Base-by-base conservation (phyloP, 2,329 filamentous ascomycete species). In the Penicillium sp. region DNA sequence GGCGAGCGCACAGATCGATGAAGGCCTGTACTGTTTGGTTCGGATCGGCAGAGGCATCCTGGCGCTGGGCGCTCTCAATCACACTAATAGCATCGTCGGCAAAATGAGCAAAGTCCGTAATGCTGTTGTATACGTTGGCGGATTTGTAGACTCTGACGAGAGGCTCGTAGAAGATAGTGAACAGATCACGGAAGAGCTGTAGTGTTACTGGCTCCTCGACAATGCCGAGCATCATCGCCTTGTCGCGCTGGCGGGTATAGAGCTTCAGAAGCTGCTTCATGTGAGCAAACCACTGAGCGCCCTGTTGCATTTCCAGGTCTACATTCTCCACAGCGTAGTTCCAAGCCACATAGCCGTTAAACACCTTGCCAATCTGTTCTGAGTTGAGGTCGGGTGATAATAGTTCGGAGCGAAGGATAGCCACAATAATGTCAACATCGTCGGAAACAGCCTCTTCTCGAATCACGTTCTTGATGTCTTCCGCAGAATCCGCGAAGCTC, bases 1-100 rank as follows among this genome's bases (percentile, higher is more conserved):
- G 94, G 41, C 94, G 86, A 63, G 90, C 88, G 73, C 94, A 99
- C 22, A 99, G 83, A 69, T 99, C 94, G 68, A 99, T 99, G 69
- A 99, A 99, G 16, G 91, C 88, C 72, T 99, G 94, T 1, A 99
- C 94, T 0, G 94, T 99, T 78, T 97, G 92, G 72, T 99, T 99
- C 5, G 94, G 94, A 71, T 99, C 94, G 1, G 93, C 91, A 2
- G 90, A 92, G 43, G 94, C 88, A 71, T 97, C 94, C 71, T 88
- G 85, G 30, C 83, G 78, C 64, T 88, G 86, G 37, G 84, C 85
- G 41, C 82, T 81, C 67, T 88, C 85, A 50, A 88, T 84, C 61
- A 92, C 91, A 68, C 85, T 83, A 64, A 97, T 96, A 71, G 92
- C 89, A 72, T 99, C 94, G 68, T 97, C 91, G 50, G 94, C 85